phyloP scores from a whole-genome alignment of 352 stramenopile species.

The Pythium rishiriense region DNA sequence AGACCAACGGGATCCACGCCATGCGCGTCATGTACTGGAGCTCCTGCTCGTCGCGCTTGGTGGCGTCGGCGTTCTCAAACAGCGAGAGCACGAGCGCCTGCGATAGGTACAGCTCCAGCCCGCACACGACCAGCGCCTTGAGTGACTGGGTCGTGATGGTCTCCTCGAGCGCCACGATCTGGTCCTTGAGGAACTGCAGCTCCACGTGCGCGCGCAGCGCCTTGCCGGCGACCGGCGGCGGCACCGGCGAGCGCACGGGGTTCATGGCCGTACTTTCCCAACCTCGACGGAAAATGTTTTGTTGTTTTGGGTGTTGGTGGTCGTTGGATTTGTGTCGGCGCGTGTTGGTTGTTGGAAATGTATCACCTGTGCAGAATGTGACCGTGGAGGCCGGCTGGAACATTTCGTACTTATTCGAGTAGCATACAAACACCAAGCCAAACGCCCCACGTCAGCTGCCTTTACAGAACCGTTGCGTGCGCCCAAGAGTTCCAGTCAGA shows the following conservation, averaged over 20 bases:
- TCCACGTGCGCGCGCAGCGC: conserved; percentile 18
- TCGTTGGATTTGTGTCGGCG: neutral
- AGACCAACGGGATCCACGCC: conserved; percentile 53
- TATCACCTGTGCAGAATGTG: neutral
- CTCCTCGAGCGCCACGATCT: conserved; percentile 27
- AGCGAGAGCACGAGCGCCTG: conserved; percentile 68
- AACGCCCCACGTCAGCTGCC: neutral
- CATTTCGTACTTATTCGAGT: neutral
- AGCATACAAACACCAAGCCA: neutral
- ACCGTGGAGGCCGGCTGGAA: neutral
- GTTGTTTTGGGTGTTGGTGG: neutral
- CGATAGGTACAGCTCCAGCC: conserved; percentile 73
- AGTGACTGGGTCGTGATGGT: conserved; percentile 39
- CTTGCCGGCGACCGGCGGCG: neutral
- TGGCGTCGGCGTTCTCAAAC: conserved; percentile 60
- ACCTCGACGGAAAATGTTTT: too few species aligned
- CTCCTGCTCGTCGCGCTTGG: conserved; percentile 59
- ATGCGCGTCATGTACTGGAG: conserved; percentile 69
- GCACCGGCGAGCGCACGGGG: neutral
- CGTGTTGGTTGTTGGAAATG: neutral
- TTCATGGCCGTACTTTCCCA: too few species aligned
- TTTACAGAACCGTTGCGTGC: neutral
- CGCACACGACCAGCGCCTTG: conserved; percentile 58
- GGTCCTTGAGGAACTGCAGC: conserved; percentile 23
- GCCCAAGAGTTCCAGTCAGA: neutral